These are phyloP conservation scores for Suillus americanus DNA, from an alignment of 768 basidiomycete genomes.

Conservation along the genomic window DNA sequence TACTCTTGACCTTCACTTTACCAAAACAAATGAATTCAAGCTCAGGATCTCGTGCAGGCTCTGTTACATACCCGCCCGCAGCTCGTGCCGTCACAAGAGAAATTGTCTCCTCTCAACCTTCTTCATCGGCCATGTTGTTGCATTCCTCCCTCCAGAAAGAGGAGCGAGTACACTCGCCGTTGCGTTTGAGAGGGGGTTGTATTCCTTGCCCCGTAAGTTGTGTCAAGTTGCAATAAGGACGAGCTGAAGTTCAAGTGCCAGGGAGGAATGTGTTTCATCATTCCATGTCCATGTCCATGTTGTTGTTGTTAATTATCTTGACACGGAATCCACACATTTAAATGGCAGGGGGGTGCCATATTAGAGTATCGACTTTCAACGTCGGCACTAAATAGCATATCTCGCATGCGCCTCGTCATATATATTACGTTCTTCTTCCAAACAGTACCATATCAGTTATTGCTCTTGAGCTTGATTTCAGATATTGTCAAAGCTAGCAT, in stretches of 20 bases:
- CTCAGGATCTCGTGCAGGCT: background rate
- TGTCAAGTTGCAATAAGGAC: background rate
- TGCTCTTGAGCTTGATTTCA: background rate
- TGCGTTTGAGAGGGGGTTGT: conserved; percentile 30
- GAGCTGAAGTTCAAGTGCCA: conserved; percentile 6
- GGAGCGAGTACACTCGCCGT: conserved; percentile 13
- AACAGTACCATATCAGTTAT: background rate
- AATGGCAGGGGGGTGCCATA: background rate
- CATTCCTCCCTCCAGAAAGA: background rate
- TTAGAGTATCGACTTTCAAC: background rate
- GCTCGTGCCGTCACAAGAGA: conserved; percentile 4
- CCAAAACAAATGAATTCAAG: background rate
- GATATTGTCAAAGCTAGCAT: background rate
- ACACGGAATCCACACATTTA: background rate
- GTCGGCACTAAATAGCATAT: background rate
- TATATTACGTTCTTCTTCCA: background rate
- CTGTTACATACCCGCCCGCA: conserved; percentile 10
- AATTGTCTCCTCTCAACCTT: conserved; percentile 19
- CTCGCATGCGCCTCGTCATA: background rate
- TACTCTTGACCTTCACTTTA: background rate
- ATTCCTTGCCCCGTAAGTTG: conserved; percentile 32
- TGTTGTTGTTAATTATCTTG: background rate
- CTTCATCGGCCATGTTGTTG: conserved; percentile 15
- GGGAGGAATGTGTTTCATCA: conserved; percentile 37
- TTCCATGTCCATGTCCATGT: conserved; percentile 37